These are phyloP conservation scores for Suillus fuscotomentosus DNA, from an alignment of 768 basidiomycete genomes.

Conservation along the genomic window DNA sequence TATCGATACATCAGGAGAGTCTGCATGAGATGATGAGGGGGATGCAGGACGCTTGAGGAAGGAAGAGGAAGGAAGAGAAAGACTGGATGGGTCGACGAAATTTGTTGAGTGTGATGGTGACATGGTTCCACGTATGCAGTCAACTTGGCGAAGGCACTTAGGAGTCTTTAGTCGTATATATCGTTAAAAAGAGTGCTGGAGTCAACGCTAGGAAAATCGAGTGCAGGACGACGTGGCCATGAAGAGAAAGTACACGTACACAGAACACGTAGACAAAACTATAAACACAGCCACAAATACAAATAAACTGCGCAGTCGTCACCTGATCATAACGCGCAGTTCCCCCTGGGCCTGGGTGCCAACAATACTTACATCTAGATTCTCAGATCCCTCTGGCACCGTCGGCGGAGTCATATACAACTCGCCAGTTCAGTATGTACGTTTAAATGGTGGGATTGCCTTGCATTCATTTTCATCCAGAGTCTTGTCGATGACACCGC, in stretches of 20 bases:
- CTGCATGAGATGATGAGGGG: conserved; percentile 20
- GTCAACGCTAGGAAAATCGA: conserved; percentile 2
- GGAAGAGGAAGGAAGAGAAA: conserved; percentile 39
- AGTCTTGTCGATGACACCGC: conserved; percentile 79
- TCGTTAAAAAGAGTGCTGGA: background rate
- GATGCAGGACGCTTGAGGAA: conserved; percentile 28
- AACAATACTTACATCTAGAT: no score
- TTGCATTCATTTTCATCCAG: conserved; percentile 98
- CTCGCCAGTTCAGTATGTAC: conserved; percentile 76
- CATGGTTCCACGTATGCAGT: conserved; percentile 17
- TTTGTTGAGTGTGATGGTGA: conserved; percentile 17
- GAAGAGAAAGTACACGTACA: conserved; percentile 22
- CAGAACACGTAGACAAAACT: conserved; percentile 31
- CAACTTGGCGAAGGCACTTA: background rate
- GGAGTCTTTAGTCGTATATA: background rate
- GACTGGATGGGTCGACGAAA: conserved; percentile 38
- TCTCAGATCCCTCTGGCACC: conserved; percentile 55
- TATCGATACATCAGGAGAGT: conserved; percentile 11
- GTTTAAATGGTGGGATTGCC: conserved; percentile 95
- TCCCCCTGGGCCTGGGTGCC: no score
- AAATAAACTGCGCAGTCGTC: conserved; percentile 10
- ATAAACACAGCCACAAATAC: conserved; percentile 23
- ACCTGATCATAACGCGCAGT: background rate
- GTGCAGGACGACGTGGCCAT: conserved; percentile 23
- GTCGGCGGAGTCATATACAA: conserved; percentile 68